A percentile compares a stretch with the other conserved stretches of the same genome.
Evolutionary conservation across 1,284 basidiomycete species (phyloP).

Genomic region (Sporisorium exsertum): DNA sequence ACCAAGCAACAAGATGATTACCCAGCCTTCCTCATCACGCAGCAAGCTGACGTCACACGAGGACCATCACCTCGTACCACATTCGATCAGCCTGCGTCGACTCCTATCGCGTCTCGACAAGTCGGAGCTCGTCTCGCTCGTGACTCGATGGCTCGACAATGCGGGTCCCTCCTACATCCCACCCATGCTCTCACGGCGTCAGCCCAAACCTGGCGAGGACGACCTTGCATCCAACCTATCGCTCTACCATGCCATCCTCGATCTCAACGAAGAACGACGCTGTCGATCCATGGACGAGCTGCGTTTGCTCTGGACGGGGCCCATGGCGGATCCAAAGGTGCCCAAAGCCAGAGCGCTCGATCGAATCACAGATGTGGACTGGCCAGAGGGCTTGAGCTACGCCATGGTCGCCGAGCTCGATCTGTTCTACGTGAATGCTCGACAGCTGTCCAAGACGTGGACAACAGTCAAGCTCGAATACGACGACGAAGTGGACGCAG

Average conservation of each 20-base stretch:
- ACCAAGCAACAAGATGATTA: slow-evolving; percentile 30
- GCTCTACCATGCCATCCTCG: slow-evolving; percentile 45
- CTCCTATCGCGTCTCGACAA: slow-evolving; percentile 47
- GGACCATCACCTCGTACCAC: slow-evolving; percentile 35
- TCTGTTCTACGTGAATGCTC: slow-evolving; percentile 21
- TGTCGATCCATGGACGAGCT: slow-evolving; percentile 48
- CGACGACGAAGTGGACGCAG: slow-evolving; percentile 34
- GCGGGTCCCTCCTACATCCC: slow-evolving; percentile 33
- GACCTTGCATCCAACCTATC: slow-evolving; percentile 33
- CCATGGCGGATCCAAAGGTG: slow-evolving; percentile 56
- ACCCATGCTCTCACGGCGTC: slow-evolving; percentile 46
- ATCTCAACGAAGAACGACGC: slow-evolving; percentile 51
- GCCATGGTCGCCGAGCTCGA: slow-evolving; percentile 56
- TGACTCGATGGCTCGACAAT: slow-evolving; percentile 41
- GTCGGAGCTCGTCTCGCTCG: slow-evolving; percentile 35
- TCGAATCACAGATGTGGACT: slow-evolving; percentile 52
- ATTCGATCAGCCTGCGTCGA: slow-evolving; percentile 41
- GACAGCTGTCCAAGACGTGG: slow-evolving; percentile 42
- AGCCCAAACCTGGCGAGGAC: slow-evolving; percentile 31
- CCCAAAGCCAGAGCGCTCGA: slow-evolving; percentile 53
- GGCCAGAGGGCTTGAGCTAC: slow-evolving; percentile 56
- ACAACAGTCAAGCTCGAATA: slow-evolving; percentile 46
- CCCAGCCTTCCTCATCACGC: slow-evolving; percentile 43
- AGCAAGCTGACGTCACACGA: slow-evolving; percentile 37
- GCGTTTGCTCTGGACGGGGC: slow-evolving; percentile 42